Evolutionary conservation across 2,329 filamentous ascomycete genomes (phyloP), one percentile per base, ranked within the genome.

Genomic region (Colletotrichum tropicale): DNA sequence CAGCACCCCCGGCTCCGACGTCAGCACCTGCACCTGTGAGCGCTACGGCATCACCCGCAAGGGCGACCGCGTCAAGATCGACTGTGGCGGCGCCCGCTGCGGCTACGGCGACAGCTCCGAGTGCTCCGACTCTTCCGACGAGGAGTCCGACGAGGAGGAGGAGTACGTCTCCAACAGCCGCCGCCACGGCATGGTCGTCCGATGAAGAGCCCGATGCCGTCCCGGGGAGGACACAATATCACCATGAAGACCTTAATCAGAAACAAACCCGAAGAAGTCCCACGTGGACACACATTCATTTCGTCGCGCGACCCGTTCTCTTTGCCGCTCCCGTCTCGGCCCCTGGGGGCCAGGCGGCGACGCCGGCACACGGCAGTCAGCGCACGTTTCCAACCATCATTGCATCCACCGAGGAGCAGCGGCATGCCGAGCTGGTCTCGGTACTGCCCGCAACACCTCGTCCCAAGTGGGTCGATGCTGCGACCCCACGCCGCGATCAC

Each of bases 1-100:
- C 85, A 95, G 95, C 89, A 94, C 93, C 77, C 94, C 94, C 77
- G 90, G 90, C 86, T 95, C 94, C 68, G 94, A 94, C 82, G 93
- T 92, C 87, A 93, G 91, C 82, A 91, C 90, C 84, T 98, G 97
- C 92, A 96, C 94, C 78, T 98, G 96, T 88, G 95, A 98, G 86
- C 95, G 96, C 88, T 98, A 97, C 89, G 96, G 96, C 81, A 98
- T 98, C 89, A 98, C 96, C 78, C 94, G 96, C 87, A 93, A 94
- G 85, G 96, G 96, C 83, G 94, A 98, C 86, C 93, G 96, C 82
- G 94, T 98, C 91, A 97, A 96, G 91, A 93, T 98, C 85, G 96
- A 98, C 91, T 98, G 96, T 83, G 96, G 96, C 80, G 96, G 96
- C 80, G 89, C 93, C 77, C 93, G 95, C 84, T 98, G 96, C 87